Conservation (phyloP, 768 basidiomycete genomes). For the Tremella yokohamensis region DNA sequence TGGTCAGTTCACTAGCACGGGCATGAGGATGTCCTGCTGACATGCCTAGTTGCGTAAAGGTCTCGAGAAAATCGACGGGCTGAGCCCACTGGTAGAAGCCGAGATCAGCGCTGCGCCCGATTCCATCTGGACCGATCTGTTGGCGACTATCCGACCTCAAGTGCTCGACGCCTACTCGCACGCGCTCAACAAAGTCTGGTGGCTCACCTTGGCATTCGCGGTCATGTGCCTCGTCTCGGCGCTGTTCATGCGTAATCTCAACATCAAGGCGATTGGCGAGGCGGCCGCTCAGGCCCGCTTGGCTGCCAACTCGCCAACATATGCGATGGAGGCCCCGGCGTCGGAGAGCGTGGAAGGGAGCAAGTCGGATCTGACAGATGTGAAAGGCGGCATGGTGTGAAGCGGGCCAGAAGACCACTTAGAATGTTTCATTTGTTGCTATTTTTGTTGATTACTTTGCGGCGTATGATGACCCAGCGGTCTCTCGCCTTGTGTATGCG, state of each 20-base stretch:
- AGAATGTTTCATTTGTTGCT: too few relatives aligned
- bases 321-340: conserved; percentile 10
- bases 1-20: conserved; percentile 20
- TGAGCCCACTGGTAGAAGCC: conserved; percentile 5
- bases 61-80: conserved; percentile 9
- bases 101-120: conserved; percentile 13
- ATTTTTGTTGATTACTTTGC: too few relatives aligned
- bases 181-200: conserved; percentile 20
- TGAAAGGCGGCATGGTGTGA: too few relatives aligned
- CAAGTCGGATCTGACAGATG: background rate
- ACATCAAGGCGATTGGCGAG: conserved; percentile 20
- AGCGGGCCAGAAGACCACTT: too few relatives aligned
- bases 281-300: conserved; percentile 11
- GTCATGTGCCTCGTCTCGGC: conserved; percentile 16
- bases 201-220: conserved; percentile 22
- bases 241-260: conserved; percentile 17
- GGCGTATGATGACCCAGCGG: too few relatives aligned
- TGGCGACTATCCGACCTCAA: background rate
- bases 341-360: background rate
- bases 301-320: conserved; percentile 2
- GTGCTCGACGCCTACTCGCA: conserved; percentile 18
- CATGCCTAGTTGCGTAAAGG: conserved; percentile 12
- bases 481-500: too few relatives aligned
- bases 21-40: too few relatives aligned
- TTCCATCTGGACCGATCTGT: conserved; percentile 18